Conservation (phyloP, 176 grass and related monocot species). For the Aegilops umbellulata region DNA sequence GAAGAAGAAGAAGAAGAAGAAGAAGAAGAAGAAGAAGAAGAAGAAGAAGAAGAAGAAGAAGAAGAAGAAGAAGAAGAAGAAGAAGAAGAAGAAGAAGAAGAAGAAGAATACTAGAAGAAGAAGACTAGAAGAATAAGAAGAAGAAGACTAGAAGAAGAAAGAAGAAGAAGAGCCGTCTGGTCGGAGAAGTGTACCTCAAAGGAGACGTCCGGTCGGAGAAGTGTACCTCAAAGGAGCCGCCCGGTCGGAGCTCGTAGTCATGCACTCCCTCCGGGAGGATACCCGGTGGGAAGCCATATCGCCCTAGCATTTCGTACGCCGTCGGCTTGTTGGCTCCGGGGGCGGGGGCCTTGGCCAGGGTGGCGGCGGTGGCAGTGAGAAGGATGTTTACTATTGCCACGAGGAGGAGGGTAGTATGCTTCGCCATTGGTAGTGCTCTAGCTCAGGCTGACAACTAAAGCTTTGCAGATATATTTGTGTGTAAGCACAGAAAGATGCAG, state of each 20-base stretch:
- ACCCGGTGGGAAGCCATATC: constrained; percentile 48
- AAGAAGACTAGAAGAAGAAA: too few relatives aligned
- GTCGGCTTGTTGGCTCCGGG: not conserved
- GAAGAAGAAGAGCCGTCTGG: too few relatives aligned
- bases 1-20: too few relatives aligned
- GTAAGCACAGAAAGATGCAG: not conserved
- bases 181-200: too few relatives aligned
- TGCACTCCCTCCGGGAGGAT: constrained; percentile 45
- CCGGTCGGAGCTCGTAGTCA: not conserved
- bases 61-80: too few relatives aligned
- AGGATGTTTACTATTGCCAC: not conserved
- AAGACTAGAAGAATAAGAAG: too few relatives aligned
- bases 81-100: too few relatives aligned
- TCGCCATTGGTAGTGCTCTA: not conserved
- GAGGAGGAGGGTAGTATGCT: not conserved
- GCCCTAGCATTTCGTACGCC: constrained; percentile 55
- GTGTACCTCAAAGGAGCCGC: not conserved
- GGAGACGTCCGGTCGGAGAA: too few relatives aligned
- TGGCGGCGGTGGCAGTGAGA: not conserved
- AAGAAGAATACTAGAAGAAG: too few relatives aligned
- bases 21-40: too few relatives aligned
- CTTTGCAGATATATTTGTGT: not conserved
- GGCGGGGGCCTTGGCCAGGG: too few relatives aligned
- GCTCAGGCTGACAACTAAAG: not conserved
- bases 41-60: too few relatives aligned